phyloP scores from a whole-genome alignment of 2,329 filamentous ascomycete species.

The Biscogniauxia mediterranea region DNA sequence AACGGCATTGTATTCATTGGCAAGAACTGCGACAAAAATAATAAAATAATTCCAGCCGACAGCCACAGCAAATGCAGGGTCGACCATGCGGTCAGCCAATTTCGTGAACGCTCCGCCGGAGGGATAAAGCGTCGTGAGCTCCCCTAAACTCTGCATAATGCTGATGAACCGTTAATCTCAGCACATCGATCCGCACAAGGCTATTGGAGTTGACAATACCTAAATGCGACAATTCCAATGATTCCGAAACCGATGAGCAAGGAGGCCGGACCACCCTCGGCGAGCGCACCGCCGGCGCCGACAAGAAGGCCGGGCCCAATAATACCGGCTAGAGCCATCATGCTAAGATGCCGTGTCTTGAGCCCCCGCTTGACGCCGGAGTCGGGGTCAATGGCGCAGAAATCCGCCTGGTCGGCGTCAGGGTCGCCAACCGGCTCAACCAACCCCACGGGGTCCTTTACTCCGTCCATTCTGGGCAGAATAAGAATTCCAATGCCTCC shows the following conservation, averaged over 20 bases:
- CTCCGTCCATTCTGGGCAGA: slow-evolving; percentile 9
- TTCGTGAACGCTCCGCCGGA: slow-evolving; percentile 70
- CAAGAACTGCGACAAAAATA: slow-evolving; percentile 53
- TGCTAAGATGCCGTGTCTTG: slow-evolving; percentile 62
- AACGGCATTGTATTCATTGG: slow-evolving; percentile 71
- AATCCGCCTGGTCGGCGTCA: slow-evolving; percentile 33
- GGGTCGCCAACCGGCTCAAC: slow-evolving; percentile 8
- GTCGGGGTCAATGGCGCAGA: slow-evolving; percentile 53
- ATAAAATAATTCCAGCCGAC: slow-evolving; percentile 73
- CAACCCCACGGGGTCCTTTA: slow-evolving; percentile 9
- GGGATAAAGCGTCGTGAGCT: slow-evolving; percentile 71
- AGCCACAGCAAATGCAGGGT: slow-evolving; percentile 66
- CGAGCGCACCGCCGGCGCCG: slow-evolving; percentile 67
- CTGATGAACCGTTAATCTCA: slow-evolving; percentile 33
- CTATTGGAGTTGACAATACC: slow-evolving; percentile 32
- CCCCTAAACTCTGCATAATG: slow-evolving; percentile 72
- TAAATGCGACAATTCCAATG: slow-evolving; percentile 64
- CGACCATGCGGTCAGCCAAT: slow-evolving; percentile 68
- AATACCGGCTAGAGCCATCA: slow-evolving; percentile 63
- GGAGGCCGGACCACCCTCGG: slow-evolving; percentile 67
- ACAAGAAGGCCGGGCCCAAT: slow-evolving; percentile 71
- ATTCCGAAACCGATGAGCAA: slow-evolving; percentile 71
- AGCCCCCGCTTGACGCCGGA: slow-evolving; percentile 67
- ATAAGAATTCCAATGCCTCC: not conserved
- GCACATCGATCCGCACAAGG: not conserved